phyloP scores from a whole-genome alignment of 2,329 filamentous ascomycete species.

The Verticillium zaregamsianum region DNA sequence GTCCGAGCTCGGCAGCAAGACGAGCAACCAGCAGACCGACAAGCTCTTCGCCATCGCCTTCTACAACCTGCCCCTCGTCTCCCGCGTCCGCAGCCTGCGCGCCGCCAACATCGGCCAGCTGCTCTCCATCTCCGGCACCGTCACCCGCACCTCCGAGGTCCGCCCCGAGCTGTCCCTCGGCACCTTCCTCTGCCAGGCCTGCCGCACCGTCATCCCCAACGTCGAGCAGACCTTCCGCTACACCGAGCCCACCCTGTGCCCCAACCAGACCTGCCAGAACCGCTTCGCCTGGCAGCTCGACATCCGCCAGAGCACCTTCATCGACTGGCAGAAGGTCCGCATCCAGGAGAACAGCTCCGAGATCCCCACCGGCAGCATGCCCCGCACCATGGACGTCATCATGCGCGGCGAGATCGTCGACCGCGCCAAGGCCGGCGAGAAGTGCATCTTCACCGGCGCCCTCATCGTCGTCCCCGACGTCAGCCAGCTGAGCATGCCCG shows the following conservation, averaged over 20 bases:
- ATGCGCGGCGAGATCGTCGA: slow-evolving; percentile 96
- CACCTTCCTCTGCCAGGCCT: slow-evolving; percentile 88
- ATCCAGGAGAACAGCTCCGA: slow-evolving; percentile 98
- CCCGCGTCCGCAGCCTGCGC: slow-evolving; percentile 77
- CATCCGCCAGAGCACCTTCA: slow-evolving; percentile 93
- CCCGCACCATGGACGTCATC: slow-evolving; percentile 95
- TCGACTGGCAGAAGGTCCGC: slow-evolving; percentile 98
- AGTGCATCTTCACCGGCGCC: slow-evolving; percentile 95
- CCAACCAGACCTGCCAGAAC: slow-evolving; percentile 83
- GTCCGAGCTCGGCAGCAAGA: slow-evolving; percentile 67
- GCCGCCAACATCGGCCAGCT: slow-evolving; percentile 89
- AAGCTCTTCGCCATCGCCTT: slow-evolving; percentile 92
- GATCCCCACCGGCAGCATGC: slow-evolving; percentile 98
- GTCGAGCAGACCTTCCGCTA: slow-evolving; percentile 98
- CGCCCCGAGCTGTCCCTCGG: slow-evolving; percentile 87
- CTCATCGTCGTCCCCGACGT: slow-evolving; percentile 96
- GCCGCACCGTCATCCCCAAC: slow-evolving; percentile 79
- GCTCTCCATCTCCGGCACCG: slow-evolving; percentile 92
- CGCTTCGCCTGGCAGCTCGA: slow-evolving; percentile 93
- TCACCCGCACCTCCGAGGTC: slow-evolving; percentile 95
- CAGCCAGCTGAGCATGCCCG: slow-evolving; percentile 87
- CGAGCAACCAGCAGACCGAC: slow-evolving; percentile 90
- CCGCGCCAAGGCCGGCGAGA: slow-evolving; percentile 93
- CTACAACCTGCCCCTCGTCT: slow-evolving; percentile 87
- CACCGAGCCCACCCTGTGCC: slow-evolving; percentile 93